These are phyloP conservation scores for Penicillium sp. DNA, from an alignment of 2,329 filamentous ascomycete species.

Conservation along the genomic window DNA sequence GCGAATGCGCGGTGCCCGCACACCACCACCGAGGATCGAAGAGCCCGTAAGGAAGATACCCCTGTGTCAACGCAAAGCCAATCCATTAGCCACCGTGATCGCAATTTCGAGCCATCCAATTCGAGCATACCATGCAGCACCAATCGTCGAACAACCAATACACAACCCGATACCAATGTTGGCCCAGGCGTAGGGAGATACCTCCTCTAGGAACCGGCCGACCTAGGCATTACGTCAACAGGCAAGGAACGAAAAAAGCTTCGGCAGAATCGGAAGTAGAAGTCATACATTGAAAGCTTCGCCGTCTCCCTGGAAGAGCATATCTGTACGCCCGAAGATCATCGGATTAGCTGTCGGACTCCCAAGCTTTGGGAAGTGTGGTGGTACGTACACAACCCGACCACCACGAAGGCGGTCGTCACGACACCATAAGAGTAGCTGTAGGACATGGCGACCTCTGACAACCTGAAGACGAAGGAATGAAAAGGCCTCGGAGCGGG, in stretches of 20 bases:
- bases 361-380: constrained; percentile 14
- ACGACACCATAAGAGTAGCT: constrained; percentile 71
- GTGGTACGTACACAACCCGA: constrained; percentile 72
- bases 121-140: constrained; percentile 83
- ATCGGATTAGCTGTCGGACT: constrained; percentile 24
- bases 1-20: constrained; percentile 94
- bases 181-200: constrained; percentile 95
- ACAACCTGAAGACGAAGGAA: constrained; percentile 30
- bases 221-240: constrained; percentile 58
- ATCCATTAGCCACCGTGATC: constrained; percentile 3
- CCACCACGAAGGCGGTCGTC: constrained; percentile 68
- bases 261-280: constrained; percentile 1
- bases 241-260: not conserved
- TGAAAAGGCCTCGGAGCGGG: constrained; percentile 23
- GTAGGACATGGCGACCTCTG: constrained; percentile 65
- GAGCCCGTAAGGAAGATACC: constrained; percentile 98
- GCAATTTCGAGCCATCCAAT: not conserved
- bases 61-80: constrained; percentile 57
- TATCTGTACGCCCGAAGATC: constrained; percentile 63
- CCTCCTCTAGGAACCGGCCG: constrained; percentile 88
- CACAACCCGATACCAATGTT: constrained; percentile 87
- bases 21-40: constrained; percentile 94
- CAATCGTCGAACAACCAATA: constrained; percentile 93
- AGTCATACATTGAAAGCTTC: constrained; percentile 86
- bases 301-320: constrained; percentile 96